Base-by-base conservation (phyloP, 2,329 filamentous ascomycete genomes). In the Chaetomiaceae sp. region DNA sequence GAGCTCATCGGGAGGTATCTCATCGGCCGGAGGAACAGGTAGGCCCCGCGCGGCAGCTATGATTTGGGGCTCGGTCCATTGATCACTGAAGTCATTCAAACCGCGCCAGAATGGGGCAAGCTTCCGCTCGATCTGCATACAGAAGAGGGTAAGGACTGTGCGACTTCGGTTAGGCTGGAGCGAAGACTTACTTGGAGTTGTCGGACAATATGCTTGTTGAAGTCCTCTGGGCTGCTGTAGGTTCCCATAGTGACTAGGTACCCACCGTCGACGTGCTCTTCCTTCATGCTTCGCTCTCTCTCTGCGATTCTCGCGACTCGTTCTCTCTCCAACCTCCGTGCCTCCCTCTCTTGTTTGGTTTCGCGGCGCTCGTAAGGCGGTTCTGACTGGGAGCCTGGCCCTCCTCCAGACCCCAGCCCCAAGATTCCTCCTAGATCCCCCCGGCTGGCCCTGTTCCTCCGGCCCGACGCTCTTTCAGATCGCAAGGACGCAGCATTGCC, bases 41-140 rank as follows among this genome's bases (percentile, higher is more conserved):
- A 95, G 79, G 18, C 89, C 91, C 64, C 90, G 84, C 45, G 87
- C 94, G 21, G 89, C 90, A 53, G 92, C 90, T 63, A 96, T 83
- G n/a, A 99, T 82, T 70, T 99, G 94, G 69, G 94, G 85, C 65
- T 99, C 94, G 11, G 90, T 87, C 94, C 94, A 99, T 48, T 82
- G 87, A 20, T 89, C 81, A 14, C 85, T 86, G 69, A 94, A 90
- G 68, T 97, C 91, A 59, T 96, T 86, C 4, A 99, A 75, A 5
- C 94, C 94, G 66, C 87, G 86, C 90, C 92, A 99, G 69, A 99
- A 99, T 0, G 94, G 94, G 37, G 94, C 94, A 57, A 99, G 73
- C 57, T 87, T 85, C 61, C 94, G 82, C 71, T 99, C 94, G 67
- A 99, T 90, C 92, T 97, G 23, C 58, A 40, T 3, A 50, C 25